phyloP scores from a whole-genome alignment of 805 yeast species.

The Wickerhamomyces xylosicus region DNA sequence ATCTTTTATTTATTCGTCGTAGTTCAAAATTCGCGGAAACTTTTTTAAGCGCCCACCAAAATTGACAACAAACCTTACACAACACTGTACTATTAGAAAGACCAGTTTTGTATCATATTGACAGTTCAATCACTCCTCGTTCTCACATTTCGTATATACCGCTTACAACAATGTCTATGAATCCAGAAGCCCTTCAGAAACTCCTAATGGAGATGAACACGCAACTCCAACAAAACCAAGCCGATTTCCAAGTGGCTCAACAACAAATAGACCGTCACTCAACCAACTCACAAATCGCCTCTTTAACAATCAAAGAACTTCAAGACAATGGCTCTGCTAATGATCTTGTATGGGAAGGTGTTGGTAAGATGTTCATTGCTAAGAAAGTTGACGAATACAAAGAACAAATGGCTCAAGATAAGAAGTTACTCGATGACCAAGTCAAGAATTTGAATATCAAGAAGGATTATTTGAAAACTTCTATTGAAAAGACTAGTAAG shows the following conservation, averaged over 20 bases:
- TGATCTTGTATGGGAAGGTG: slow-evolving; percentile 68
- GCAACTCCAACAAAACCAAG: slow-evolving; percentile 47
- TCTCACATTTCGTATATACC: too few species aligned
- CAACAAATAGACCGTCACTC: neutral
- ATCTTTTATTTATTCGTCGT: too few species aligned
- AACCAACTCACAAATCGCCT: slow-evolving; percentile 1
- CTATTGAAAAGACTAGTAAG: slow-evolving; percentile 63
- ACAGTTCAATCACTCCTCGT: too few species aligned
- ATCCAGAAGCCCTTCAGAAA: slow-evolving; percentile 11
- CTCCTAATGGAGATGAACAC: slow-evolving; percentile 51
- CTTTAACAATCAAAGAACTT: slow-evolving; percentile 45
- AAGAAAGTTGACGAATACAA: slow-evolving; percentile 37
- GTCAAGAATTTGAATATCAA: slow-evolving; percentile 55
- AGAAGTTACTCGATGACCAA: slow-evolving; percentile 44
- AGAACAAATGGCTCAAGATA: slow-evolving; percentile 38
- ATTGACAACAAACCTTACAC: too few species aligned
- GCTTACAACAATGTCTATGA: slow-evolving; percentile 27
- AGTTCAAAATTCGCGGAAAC: too few species aligned
- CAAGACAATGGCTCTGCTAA: slow-evolving; percentile 24
- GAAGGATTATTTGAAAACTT: slow-evolving; percentile 61
- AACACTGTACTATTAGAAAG: too few species aligned
- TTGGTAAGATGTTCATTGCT: slow-evolving; percentile 64
- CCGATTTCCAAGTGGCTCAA: slow-evolving; percentile 43
- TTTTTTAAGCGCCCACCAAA: too few species aligned
- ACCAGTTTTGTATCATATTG: too few species aligned